Base-by-base conservation (phyloP, 805 yeast species). In the Ascoidea rubescens region DNA sequence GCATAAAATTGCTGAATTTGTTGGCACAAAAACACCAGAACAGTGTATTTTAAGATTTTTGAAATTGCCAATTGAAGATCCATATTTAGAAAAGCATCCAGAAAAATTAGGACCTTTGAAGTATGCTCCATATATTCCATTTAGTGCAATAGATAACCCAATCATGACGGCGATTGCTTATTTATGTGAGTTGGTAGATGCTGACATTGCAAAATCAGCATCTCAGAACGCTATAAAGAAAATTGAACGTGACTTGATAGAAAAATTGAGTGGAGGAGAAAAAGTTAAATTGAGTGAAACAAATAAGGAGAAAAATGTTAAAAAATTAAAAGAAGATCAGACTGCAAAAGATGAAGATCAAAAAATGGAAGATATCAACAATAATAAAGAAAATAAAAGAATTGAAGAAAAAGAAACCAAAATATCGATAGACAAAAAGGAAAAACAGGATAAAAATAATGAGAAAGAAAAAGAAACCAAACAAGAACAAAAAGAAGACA, bases 121-220 rank as follows among this genome's bases (percentile, higher is more conserved):
- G 62, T 88, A 77, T 64, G 82, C 91, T 4, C 84, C 95, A 3
- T 84, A 87, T 64, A 73, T 91, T 50, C 96, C 98, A 12, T 83
- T 87, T 50, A 79, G 87, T 44, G 78, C 87, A 47, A 79, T 83
- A 32, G 98, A 93, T 59, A 93, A 93, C 65, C 99, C 99, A 2
- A 89, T 93, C 4, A 75, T 93, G 70, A 84, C 95, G 44, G 91
- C 95, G n/a, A 75, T 93, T 56, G 83, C 96, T 12, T 93, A 90
- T 66, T 71, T 93, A 67, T 81, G 90, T 0, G 82, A 87, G 45
- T 68, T 90, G 50, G 95, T 89, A 16, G 96, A 91, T 60, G 84
- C 91, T 10, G 84, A 83, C 46, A 85, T 85, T 28, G 96, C 91
- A 0, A 79, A 81, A 52, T 88, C 90, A 8, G 95, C 95, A 42